Evolutionary conservation across 805 yeast genomes (phyloP), one percentile per base, ranked within the genome.

Genomic region (Candida germanica): DNA sequence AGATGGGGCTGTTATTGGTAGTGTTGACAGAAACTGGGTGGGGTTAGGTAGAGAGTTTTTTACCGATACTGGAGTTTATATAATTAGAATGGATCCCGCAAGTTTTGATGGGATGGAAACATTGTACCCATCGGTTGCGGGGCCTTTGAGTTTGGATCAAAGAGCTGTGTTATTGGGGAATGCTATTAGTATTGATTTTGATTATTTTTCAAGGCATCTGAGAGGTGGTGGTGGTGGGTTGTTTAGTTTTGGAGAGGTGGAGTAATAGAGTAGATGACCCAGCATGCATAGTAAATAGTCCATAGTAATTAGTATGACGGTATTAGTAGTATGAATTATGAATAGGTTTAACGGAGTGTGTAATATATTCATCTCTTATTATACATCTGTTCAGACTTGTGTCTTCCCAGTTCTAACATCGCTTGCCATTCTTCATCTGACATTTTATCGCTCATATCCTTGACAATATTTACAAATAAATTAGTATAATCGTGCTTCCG

Each of bases 191-290:
- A 83, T 93, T 42, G 98, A 93, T 59, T 93, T 87, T 59, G 98
- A 93, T 61, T 93, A 89, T 63, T 93, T 93, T 60, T 86, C 96
- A n/a, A 75, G 98, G 56, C 97, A 89, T 56, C 80, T 91, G 13
- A 50, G 71, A 31, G 71, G 79, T 25, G 71, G 73, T 15, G 66
- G 65, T 5, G 66, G 65, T 5, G 72, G 75, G 19, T 74, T 80
- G 11, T 48, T 72, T 37, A 46, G 56, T 21, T 58, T 64, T 31
- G 58, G 61, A 3, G 45, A 39, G 42, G 29, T 48, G 26, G 29
- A 16, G 29, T 18, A 21, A 14, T 6, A n/a, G n/a, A n/a, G n/a
- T n/a, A n/a, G n/a, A n/a, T n/a, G n/a, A n/a, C n/a, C n/a, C n/a
- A n/a, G n/a, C n/a, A n/a, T n/a, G n/a, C n/a, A n/a, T n/a, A n/a